Evolutionary conservation across 192 early-diverging fungal genomes (phyloP).

Genomic region (Entomortierella chlamydospora): DNA sequence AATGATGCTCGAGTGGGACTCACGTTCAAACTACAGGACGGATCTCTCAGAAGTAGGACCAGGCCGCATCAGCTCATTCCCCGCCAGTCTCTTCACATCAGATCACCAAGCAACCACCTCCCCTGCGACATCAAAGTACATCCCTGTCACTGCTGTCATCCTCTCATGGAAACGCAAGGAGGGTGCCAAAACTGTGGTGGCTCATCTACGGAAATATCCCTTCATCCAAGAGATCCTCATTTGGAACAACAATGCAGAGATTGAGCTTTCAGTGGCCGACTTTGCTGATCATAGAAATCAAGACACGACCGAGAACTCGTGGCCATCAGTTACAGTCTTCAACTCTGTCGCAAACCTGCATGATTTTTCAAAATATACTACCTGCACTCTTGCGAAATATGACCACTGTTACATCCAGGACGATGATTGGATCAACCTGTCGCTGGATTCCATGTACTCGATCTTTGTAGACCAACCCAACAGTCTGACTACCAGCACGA

Average conservation of each 20-base stretch:
- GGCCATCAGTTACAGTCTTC: slow-evolving; percentile 44
- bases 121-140: slow-evolving; percentile 24
- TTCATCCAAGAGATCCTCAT: slow-evolving; percentile 65
- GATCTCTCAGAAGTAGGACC: slow-evolving; percentile 37
- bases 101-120: background rate
- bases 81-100: slow-evolving; percentile 21
- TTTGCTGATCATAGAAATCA: slow-evolving; percentile 13
- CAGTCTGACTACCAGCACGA: slow-evolving; percentile 59
- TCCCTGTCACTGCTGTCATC: slow-evolving; percentile 60
- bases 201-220: slow-evolving; percentile 58
- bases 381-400: slow-evolving; percentile 62
- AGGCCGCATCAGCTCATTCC: slow-evolving; percentile 29
- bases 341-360: slow-evolving; percentile 64
- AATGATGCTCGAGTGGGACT: slow-evolving; percentile 46
- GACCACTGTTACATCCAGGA: slow-evolving; percentile 71
- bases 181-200: slow-evolving; percentile 53
- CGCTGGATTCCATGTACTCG: slow-evolving; percentile 64
- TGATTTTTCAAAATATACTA: slow-evolving; percentile 66
- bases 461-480: slow-evolving; percentile 61
- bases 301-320: background rate
- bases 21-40: slow-evolving; percentile 41
- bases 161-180: slow-evolving; percentile 58
- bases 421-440: slow-evolving; percentile 64
- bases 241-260: slow-evolving; percentile 57
- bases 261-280: slow-evolving; percentile 19